Evolutionary conservation across 495 filamentous ascomycete species (phyloP).

Genomic region (Oleoguttula mirabilis): DNA sequence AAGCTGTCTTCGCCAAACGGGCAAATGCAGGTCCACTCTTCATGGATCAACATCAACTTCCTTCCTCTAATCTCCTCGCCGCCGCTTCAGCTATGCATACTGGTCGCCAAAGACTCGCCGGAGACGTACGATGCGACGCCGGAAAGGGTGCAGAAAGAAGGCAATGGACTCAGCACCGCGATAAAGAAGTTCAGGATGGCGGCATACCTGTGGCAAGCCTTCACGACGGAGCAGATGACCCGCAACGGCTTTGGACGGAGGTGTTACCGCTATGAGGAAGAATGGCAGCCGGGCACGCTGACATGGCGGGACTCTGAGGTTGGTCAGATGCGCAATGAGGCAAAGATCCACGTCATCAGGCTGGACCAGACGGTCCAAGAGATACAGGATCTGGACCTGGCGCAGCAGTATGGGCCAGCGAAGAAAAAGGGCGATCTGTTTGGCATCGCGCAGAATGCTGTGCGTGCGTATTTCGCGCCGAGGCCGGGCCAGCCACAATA

Average conservation of each 20-base stretch:
- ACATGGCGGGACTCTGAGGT: slow-evolving; percentile 55
- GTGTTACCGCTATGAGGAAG: slow-evolving; percentile 81
- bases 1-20: slow-evolving; percentile 60
- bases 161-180: slow-evolving; percentile 65
- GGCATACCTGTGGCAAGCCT: slow-evolving; percentile 90
- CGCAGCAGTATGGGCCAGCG: slow-evolving; percentile 65
- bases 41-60: slow-evolving; percentile 72
- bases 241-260: slow-evolving; percentile 73
- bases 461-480: slow-evolving; percentile 61
- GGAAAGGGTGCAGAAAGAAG: slow-evolving; percentile 60
- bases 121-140: slow-evolving; percentile 75
- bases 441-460: slow-evolving; percentile 60
- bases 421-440: slow-evolving; percentile 59
- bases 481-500: slow-evolving; percentile 67
- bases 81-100: slow-evolving; percentile 71
- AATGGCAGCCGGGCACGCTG: slow-evolving; percentile 72
- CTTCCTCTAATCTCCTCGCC: slow-evolving; percentile 63
- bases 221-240: slow-evolving; percentile 89
- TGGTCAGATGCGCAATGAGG: slow-evolving; percentile 73
- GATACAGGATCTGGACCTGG: slow-evolving; percentile 61
- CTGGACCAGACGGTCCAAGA: slow-evolving; percentile 74
- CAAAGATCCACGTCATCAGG: slow-evolving; percentile 72
- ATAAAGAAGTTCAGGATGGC: slow-evolving; percentile 81
- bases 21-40: slow-evolving; percentile 59
- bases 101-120: slow-evolving; percentile 78